These are phyloP conservation scores for Dactylonectria macrodidyma DNA, from an alignment of 2,329 filamentous ascomycete species.

Conservation along the genomic window DNA sequence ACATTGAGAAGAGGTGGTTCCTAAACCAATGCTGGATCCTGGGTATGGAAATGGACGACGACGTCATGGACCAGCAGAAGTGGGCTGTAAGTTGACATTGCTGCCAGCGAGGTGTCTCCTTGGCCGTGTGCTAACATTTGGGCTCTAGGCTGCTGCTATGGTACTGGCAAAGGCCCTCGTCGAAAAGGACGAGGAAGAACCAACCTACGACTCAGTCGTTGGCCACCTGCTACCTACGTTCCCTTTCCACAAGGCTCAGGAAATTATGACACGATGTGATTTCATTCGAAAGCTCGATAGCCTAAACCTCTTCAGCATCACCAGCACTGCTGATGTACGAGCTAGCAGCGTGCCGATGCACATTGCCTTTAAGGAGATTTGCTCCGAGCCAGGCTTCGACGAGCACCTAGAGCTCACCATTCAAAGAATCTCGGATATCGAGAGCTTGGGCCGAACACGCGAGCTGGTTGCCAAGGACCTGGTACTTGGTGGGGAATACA, in stretches of 20 bases:
- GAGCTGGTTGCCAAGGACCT: conserved; percentile 97
- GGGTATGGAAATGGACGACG: conserved; percentile 87
- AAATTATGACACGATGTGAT: conserved; percentile 96
- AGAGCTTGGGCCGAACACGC: conserved; percentile 92
- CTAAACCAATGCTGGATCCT: conserved; percentile 83
- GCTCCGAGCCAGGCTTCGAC: conserved; percentile 81
- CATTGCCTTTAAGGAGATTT: conserved; percentile 89
- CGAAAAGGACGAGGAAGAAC: conserved; percentile 80
- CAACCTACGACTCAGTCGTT: conserved; percentile 74
- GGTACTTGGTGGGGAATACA: conserved; percentile 86
- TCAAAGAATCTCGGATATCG: conserved; percentile 90
- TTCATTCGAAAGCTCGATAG: conserved; percentile 95
- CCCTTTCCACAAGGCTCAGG: conserved; percentile 84
- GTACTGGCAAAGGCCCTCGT: conserved; percentile 92
- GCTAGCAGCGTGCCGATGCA: conserved; percentile 98
- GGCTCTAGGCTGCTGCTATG: conserved; percentile 84
- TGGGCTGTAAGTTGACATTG: conserved; percentile 78
- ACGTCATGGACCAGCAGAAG: conserved; percentile 98
- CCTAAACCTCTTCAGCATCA: conserved; percentile 95
- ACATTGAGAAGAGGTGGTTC: conserved; percentile 82
- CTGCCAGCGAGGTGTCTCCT: not conserved
- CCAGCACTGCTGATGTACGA: conserved; percentile 86
- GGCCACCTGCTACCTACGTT: conserved; percentile 87
- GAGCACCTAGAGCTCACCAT: conserved; percentile 86
- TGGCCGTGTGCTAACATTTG: conserved; percentile 27